Evolutionary conservation across 139 green algal species (phyloP), one percentile per base, ranked within the genome.

Genomic region (Spirogloea muscicola): DNA sequence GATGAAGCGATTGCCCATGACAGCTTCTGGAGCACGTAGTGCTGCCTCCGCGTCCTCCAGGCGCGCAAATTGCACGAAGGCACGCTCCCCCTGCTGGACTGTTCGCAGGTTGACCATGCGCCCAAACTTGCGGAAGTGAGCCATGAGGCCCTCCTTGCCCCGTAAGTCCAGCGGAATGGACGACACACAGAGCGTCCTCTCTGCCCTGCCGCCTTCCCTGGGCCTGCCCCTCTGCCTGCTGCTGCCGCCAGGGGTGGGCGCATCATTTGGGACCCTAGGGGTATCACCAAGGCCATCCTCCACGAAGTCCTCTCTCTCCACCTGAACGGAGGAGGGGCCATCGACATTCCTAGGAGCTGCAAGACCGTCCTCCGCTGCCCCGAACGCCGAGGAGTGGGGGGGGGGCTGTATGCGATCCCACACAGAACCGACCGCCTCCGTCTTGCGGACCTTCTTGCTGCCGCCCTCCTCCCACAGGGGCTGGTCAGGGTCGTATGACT

Each of bases 1-100:
- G 5, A 82, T 74, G 42, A 82, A 82, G 25, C 74, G 74, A 41
- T 81, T 82, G 16, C 74, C 74, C 38, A 82, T 44, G 9, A 82
- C 36, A 5, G 74, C 69, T 21, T 82, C 74, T 3, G 49, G 70
- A 2, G 46, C 74, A 4, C 40, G 42, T 9, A 82, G 61, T 16
- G 74, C 74, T 9, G 25, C 16, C 39, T 43, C 55, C 10, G 74
- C 74, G 3, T 80, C 46, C 37, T 64, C 55, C 25, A 46, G 34
- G n/a, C 27, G 58, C 2, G 38, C 57, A 49, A 82, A 37, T 51
- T 81, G 74, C 66, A 82, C 74, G 33, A 60, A 81, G 18, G 67
- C 67, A 5, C 2, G 38, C 31, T 25, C 74, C 40, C 58, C 46
- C 38, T 72, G 40, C 33, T 33, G 25, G 29, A 36, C 29, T 18